Evolutionary conservation across 2,329 filamentous ascomycete genomes (phyloP).

Genomic region (Lanzia echinophila): DNA sequence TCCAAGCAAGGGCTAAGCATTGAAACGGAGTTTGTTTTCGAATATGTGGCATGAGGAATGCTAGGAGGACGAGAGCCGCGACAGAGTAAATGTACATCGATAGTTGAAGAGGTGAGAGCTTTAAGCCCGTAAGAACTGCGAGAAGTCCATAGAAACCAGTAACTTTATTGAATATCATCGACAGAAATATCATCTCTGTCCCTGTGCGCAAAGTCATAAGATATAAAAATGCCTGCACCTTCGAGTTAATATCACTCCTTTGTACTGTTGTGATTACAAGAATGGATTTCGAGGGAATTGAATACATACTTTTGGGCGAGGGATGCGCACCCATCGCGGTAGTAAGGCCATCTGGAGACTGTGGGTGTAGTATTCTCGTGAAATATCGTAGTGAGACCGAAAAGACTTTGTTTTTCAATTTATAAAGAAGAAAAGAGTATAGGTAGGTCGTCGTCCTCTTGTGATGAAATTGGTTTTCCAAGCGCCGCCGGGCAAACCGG

Average conservation of each 20-base stretch:
- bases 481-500: background rate
- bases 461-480: slow-evolving; percentile 1
- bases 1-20: slow-evolving; percentile 73
- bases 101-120: slow-evolving; percentile 75
- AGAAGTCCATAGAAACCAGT: slow-evolving; percentile 87
- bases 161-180: slow-evolving; percentile 85
- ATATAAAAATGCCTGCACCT: slow-evolving; percentile 71
- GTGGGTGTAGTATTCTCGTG: background rate
- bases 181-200: slow-evolving; percentile 75
- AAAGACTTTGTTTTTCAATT: background rate
- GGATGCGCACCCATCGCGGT: slow-evolving; percentile 27
- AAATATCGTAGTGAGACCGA: background rate
- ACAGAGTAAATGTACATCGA: slow-evolving; percentile 90
- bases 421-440: background rate
- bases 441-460: background rate
- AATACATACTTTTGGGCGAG: slow-evolving; percentile 27
- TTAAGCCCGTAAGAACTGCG: slow-evolving; percentile 79
- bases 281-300: background rate
- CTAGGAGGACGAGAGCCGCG: slow-evolving; percentile 58
- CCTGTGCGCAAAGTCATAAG: slow-evolving; percentile 81
- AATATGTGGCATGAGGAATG: slow-evolving; percentile 71
- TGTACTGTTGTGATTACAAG: background rate
- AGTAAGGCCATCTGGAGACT: slow-evolving; percentile 22
- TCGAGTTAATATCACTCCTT: slow-evolving; percentile 14
- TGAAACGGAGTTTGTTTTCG: slow-evolving; percentile 72